phyloP scores from a whole-genome alignment of 306 rosid genomes.

The Acacia melanoxylon region DNA sequence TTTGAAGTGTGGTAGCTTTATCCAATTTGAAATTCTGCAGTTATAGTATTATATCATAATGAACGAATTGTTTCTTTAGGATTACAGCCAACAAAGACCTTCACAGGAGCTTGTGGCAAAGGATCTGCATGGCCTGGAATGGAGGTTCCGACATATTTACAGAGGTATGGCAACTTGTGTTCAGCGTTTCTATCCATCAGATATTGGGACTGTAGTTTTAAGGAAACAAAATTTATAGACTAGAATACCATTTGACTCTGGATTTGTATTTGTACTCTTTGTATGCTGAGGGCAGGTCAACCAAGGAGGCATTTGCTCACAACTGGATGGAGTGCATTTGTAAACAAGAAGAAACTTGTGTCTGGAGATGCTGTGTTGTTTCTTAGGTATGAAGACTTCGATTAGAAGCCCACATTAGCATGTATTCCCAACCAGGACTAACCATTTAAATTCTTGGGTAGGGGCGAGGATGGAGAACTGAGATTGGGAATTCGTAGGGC shows the following conservation, averaged over 20 bases:
- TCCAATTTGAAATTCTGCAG: slow-evolving; percentile 2
- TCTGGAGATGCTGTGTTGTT: slow-evolving; percentile 99
- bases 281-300: slow-evolving; percentile 72
- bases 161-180: slow-evolving; percentile 56
- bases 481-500: slow-evolving; percentile 94
- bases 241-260: slow-evolving; percentile 12
- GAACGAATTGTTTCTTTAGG: slow-evolving; percentile 45
- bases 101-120: slow-evolving; percentile 97
- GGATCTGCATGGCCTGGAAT: slow-evolving; percentile 90
- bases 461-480: slow-evolving; percentile 91
- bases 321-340: slow-evolving; percentile 99
- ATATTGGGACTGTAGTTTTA: neutral
- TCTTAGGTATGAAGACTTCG: slow-evolving; percentile 60
- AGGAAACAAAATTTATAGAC: neutral
- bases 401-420: slow-evolving; percentile 49
- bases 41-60: neutral
- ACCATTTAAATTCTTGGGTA: slow-evolving; percentile 26
- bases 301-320: slow-evolving; percentile 99
- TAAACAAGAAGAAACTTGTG: slow-evolving; percentile 95
- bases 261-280: slow-evolving; percentile 1
- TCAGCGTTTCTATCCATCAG: neutral
- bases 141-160: slow-evolving; percentile 95
- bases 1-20: neutral
- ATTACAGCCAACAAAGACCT: slow-evolving; percentile 88
- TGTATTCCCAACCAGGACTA: slow-evolving; percentile 8